Evolutionary conservation across 2,329 filamentous ascomycete species (phyloP).

Genomic region (Monilinia aucupariae): DNA sequence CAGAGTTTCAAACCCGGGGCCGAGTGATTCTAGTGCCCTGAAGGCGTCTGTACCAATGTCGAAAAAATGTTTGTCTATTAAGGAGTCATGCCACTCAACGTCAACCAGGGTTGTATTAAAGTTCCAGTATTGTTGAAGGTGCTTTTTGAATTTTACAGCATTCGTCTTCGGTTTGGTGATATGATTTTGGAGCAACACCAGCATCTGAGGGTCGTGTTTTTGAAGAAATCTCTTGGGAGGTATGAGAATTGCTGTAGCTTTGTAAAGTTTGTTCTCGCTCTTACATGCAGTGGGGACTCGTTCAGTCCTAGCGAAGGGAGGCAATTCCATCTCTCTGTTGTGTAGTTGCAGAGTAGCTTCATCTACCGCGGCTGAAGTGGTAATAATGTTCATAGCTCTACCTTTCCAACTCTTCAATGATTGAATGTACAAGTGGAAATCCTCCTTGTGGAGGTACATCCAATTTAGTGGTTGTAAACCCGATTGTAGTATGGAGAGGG

Average conservation of each 20-base stretch:
- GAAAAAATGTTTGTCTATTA: neutral
- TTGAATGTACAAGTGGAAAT: neutral
- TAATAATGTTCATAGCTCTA: neutral
- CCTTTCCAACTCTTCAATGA: constrained; percentile 2
- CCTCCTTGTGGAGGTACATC: constrained; percentile 15
- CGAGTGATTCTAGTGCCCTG: neutral
- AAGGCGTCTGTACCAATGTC: constrained; percentile 19
- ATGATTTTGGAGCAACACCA: neutral
- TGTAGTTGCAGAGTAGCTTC: neutral
- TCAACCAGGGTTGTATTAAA: constrained; percentile 2
- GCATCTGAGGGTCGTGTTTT: neutral
- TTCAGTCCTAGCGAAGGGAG: neutral
- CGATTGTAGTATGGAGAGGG: neutral
- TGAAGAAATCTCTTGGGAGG: neutral
- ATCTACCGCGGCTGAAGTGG: neutral
- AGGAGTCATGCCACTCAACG: neutral
- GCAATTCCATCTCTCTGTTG: neutral
- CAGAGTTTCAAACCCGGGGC: neutral
- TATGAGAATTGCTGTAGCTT: neutral
- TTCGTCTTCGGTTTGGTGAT: neutral
- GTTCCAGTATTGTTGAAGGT: neutral
- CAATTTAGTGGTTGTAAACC: constrained; percentile 2
- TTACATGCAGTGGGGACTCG: neutral
- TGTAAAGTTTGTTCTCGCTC: neutral
- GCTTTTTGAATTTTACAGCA: neutral